Percentiles rank a stretch among this genome's conserved stretches.
Conservation (phyloP, 169 alveolate genomes). For the Perkinsus marinus region DNA sequence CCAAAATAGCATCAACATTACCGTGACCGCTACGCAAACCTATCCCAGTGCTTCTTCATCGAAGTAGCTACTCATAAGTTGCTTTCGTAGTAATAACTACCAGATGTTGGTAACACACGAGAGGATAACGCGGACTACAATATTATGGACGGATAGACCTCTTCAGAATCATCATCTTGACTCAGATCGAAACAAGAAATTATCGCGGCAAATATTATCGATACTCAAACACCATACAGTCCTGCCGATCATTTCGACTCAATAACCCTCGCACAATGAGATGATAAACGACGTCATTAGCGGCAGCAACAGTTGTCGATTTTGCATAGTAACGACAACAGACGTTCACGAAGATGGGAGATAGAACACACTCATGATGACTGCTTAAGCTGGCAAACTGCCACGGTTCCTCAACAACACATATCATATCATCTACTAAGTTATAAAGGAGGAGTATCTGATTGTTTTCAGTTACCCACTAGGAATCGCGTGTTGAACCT, state of each 20-base stretch:
- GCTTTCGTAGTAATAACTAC: not conserved
- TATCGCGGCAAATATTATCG: not conserved
- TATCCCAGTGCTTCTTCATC: no score
- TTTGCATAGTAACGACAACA: not conserved
- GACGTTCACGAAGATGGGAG: not conserved
- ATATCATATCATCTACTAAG: not conserved
- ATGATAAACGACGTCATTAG: not conserved
- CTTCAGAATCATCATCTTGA: not conserved
- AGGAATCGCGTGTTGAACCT: not conserved
- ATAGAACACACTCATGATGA: not conserved
- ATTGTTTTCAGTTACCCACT: not conserved
- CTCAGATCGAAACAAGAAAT: not conserved
- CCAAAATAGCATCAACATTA: not conserved
- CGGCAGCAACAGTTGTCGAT: not conserved
- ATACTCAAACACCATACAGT: not conserved
- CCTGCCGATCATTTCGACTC: not conserved
- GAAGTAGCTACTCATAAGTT: not conserved
- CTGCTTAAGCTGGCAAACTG: not conserved
- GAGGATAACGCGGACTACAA: not conserved
- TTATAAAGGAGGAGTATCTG: not conserved
- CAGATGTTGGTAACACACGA: not conserved
- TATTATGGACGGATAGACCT: not conserved
- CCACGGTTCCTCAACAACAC: not conserved
- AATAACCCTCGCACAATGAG: not conserved
- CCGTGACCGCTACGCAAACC: not conserved